Evolutionary conservation across 371 early-diverging fungal genomes (phyloP), one percentile per base, ranked within the genome.

Genomic region (Mucor mucedo): DNA sequence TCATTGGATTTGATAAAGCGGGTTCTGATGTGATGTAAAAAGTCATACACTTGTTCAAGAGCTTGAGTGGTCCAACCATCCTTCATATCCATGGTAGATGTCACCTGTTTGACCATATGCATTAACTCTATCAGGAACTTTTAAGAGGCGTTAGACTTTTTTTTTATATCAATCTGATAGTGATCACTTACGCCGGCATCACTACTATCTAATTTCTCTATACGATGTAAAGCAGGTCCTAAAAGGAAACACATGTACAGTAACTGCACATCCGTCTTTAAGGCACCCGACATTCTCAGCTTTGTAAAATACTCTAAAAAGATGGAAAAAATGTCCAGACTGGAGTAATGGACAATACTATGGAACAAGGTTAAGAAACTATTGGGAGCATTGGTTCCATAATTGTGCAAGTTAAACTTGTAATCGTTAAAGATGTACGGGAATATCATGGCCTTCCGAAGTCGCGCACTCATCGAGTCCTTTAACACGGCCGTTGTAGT

Each of bases 161-260:
- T 10, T 4, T n/a, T 11, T 38, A 32, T 0, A 38, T 30, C 32
- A 16, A 16, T 4, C 47, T 8, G 1, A 21, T 21, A 55, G 5
- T 1, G 9, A 55, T 5, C 10, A 62, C 69, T 65, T 78, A 81
- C 83, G 38, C 77, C 80, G n/a, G 79, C 73, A 55, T 83, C 78
- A 8, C 73, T 74, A 13, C 63, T 70, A 54, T 79, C 73, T 39
- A 76, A 39, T 52, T 87, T 85, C 64, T 87, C 89, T 45, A 92
- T 83, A 30, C 93, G 85, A 72, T 91, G 89, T 32, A 92, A 71
- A 16, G 88, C 75, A 0, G 93, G 93, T 0, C 91, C 92, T 44
- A 92, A 67, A 52, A 91, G 67, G 10, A 89, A 87, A 60, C 90
- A 89, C 49, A 92, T 70, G 56, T 91, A 93, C 27, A 92, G 75